Percentiles rank a stretch among this genome's conserved stretches.
These are phyloP conservation scores for Penstemon barbatus DNA, from an alignment of 257 asterid genomes.

Conservation along the genomic window DNA sequence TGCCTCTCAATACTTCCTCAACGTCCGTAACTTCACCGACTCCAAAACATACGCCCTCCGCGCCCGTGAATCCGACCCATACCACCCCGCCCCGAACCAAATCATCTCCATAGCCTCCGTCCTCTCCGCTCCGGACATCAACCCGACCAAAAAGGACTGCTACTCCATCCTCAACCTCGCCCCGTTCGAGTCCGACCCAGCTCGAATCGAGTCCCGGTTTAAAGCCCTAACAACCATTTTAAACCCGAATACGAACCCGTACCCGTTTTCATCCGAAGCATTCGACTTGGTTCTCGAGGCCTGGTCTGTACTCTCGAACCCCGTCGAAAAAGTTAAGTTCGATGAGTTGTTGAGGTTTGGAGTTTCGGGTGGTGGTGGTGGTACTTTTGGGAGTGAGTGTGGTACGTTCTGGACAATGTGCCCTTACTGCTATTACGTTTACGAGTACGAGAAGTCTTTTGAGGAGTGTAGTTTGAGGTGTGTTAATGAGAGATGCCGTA, in stretches of 20 bases:
- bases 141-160: conserved; percentile 35
- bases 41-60: conserved; percentile 44
- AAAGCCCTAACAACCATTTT: conserved; percentile 31
- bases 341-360: conserved; percentile 36
- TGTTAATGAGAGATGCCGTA: conserved; percentile 46
- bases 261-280: conserved; percentile 48
- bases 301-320: conserved; percentile 48
- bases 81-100: conserved; percentile 36
- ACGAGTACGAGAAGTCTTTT: conserved; percentile 45
- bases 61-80: conserved; percentile 44
- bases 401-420: conserved; percentile 69
- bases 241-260: conserved; percentile 43
- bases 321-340: conserved; percentile 33
- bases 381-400: conserved; percentile 13
- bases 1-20: conserved; percentile 40
- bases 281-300: conserved; percentile 37
- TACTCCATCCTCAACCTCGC: conserved; percentile 53
- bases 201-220: conserved; percentile 31
- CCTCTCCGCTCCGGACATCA: conserved; percentile 38
- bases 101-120: conserved; percentile 45
- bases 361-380: conserved; percentile 4
- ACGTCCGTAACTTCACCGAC: conserved; percentile 35
- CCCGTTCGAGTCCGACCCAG: conserved; percentile 35
- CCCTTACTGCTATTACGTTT: conserved; percentile 58
- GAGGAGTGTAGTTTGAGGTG: conserved; percentile 55